Evolutionary conservation across 106 monocot genomes (phyloP).

Genomic region (Platanthera guangdongensis): DNA sequence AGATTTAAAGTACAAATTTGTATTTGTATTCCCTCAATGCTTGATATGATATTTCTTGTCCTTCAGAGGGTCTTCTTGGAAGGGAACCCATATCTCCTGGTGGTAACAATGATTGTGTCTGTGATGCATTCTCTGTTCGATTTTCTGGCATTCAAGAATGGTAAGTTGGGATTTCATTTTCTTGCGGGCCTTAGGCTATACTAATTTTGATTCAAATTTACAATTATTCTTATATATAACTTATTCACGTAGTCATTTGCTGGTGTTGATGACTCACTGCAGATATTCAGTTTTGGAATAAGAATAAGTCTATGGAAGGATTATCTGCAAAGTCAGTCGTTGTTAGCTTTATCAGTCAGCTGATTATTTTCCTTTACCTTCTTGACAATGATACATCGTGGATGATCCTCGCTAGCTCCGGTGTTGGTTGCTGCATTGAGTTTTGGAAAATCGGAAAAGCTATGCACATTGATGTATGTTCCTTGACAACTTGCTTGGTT

Average conservation of each 20-base stretch:
- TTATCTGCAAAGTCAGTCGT: slow-evolving; percentile 96
- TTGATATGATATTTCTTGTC: slow-evolving; percentile 3
- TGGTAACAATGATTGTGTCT: slow-evolving; percentile 85
- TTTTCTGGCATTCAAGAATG: slow-evolving; percentile 95
- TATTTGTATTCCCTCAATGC: not conserved
- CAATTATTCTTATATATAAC: slow-evolving; percentile 6
- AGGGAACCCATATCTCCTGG: slow-evolving; percentile 87
- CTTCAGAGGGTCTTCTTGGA: slow-evolving; percentile 95
- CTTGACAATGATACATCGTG: slow-evolving; percentile 98
- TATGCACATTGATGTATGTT: slow-evolving; percentile 88
- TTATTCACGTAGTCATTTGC: not conserved
- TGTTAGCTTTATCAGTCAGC: slow-evolving; percentile 88
- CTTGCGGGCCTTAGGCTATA: not conserved
- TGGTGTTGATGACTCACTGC: slow-evolving; percentile 8
- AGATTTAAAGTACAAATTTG: no score
- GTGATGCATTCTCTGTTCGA: slow-evolving; percentile 88
- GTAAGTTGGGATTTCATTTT: slow-evolving; percentile 28
- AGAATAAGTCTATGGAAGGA: slow-evolving; percentile 99
- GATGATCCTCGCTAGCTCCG: slow-evolving; percentile 99
- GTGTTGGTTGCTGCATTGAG: slow-evolving; percentile 89
- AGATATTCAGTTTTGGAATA: slow-evolving; percentile 99
- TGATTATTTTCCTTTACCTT: slow-evolving; percentile 94
- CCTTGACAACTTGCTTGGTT: not conserved
- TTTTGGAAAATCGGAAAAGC: slow-evolving; percentile 99
- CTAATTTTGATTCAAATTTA: not conserved